Base-by-base conservation (phyloP, 2,329 filamentous ascomycete species). In the Fusarium clavum region DNA sequence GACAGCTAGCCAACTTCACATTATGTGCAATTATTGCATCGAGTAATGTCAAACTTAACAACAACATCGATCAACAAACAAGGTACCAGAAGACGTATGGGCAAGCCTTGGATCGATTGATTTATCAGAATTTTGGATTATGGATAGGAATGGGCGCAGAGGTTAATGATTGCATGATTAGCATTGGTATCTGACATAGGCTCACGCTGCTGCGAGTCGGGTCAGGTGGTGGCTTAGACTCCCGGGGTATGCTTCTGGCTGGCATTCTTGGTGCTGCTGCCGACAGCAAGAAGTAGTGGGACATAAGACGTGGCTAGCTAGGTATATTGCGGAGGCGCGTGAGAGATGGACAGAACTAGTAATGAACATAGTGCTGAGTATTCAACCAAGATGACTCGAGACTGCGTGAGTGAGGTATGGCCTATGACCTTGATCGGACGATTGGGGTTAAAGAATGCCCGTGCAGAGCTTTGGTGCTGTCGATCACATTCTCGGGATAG, bases 121-220 rank as follows among this genome's bases (percentile, higher is more conserved):
- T 59, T 56, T 48, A 63, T 61, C 53, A 64, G 57, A 67, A 58
- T 68, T 71, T 70, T 67, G 61, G 59, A 70, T 70, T 62, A 56
- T 45, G 63, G 57, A 63, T 66, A 53, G 73, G 64, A 73, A 64
- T 45, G 62, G 71, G 74, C 75, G 72, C 64, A 66, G 61, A 61
- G 76, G 73, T 79, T 79, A 76, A 79, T 76, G 77, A 79, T 73
- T 78, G 78, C 77, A 81, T 78, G 79, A 81, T 76, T 75, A 78
- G 75, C 74, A 77, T 76, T 75, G 64, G 72, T 75, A 76, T 70
- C 77, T 76, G 73, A 77, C 75, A 78, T 74, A 65, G 74, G 61
- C 70, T 74, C 67, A 72, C 45, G 54, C 48, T 56, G 58, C 56
- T 67, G 61, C 58, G 63, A 72, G 58, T 70, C 49, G 34, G 61